Evolutionary conservation across 1,139 yeast genomes (phyloP).

Genomic region (Candida glucosophila): DNA sequence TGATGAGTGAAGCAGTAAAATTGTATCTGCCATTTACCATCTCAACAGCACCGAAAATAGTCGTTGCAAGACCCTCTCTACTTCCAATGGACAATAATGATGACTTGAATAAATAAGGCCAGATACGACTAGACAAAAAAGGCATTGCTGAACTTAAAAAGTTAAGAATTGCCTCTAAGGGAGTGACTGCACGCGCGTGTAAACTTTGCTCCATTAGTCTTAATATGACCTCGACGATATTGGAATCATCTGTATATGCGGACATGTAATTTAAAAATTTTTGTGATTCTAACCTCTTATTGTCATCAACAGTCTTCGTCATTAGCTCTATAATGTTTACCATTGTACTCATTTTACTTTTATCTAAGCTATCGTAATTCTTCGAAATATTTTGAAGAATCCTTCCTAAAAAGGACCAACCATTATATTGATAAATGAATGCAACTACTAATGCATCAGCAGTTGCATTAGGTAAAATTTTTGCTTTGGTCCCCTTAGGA

Average conservation of each 20-base stretch:
- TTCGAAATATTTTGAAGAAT: constrained; percentile 55
- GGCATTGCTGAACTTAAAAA: constrained; percentile 43
- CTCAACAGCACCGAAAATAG: constrained; percentile 66
- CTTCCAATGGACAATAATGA: constrained; percentile 58
- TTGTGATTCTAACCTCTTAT: constrained; percentile 31
- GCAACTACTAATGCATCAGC: constrained; percentile 48
- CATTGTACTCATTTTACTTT: constrained; percentile 28
- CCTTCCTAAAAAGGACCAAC: constrained; percentile 83
- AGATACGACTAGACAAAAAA: constrained; percentile 56
- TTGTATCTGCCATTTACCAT: constrained; percentile 58
- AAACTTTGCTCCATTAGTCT: constrained; percentile 62
- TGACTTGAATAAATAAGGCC: constrained; percentile 71
- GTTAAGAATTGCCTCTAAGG: constrained; percentile 40
- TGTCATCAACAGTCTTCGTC: constrained; percentile 38
- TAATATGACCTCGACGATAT: constrained; percentile 60
- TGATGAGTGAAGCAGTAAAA: constrained; percentile 53
- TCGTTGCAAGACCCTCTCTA: constrained; percentile 58
- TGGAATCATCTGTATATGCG: constrained; percentile 55
- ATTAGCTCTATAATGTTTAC: constrained; percentile 45
- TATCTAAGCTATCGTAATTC: constrained; percentile 24
- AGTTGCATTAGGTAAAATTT: constrained; percentile 43
- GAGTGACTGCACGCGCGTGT: constrained; percentile 40
- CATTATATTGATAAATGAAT: constrained; percentile 68
- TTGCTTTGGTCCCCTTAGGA: constrained; percentile 58
- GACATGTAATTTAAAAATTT: constrained; percentile 46